These are phyloP conservation scores for Tetracladium setigerum DNA, from an alignment of 495 filamentous ascomycete species.

Conservation along the genomic window DNA sequence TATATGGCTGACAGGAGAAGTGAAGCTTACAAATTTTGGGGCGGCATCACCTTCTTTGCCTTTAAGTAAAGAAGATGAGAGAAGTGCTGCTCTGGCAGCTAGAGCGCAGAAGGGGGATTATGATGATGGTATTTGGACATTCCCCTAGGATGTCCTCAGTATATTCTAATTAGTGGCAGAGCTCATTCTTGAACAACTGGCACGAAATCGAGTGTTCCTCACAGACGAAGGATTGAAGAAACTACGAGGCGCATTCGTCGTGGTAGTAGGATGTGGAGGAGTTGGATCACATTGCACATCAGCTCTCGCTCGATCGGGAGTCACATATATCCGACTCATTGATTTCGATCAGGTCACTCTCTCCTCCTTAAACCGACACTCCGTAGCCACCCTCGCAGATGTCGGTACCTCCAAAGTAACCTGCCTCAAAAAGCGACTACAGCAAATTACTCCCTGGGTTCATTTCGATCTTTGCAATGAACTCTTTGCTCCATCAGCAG, in stretches of 20 bases:
- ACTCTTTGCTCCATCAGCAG: conserved; percentile 63
- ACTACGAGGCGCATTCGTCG: conserved; percentile 73
- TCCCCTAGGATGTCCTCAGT: background rate
- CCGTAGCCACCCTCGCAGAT: conserved; percentile 86
- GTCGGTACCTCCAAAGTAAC: conserved; percentile 94
- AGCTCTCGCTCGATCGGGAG: conserved; percentile 82
- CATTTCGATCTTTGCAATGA: conserved; percentile 82
- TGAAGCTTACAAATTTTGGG: conserved; percentile 71
- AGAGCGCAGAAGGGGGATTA: conserved; percentile 84
- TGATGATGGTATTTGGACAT: conserved; percentile 58
- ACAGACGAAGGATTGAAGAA: conserved; percentile 68
- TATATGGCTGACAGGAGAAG: conserved; percentile 25
- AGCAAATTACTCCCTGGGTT: conserved; percentile 86
- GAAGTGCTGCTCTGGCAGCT: conserved; percentile 64
- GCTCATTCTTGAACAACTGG: conserved; percentile 90
- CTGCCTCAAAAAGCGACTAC: conserved; percentile 65
- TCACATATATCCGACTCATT: conserved; percentile 77
- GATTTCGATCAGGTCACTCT: conserved; percentile 98
- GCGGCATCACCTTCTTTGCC: conserved; percentile 47
- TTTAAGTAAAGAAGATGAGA: conserved; percentile 66
- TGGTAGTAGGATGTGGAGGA: conserved; percentile 88
- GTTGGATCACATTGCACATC: conserved; percentile 89
- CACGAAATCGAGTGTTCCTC: conserved; percentile 90
- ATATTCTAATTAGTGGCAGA: conserved; percentile 37
- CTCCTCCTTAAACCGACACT: conserved; percentile 87